Evolutionary conservation across 2,329 filamentous ascomycete species (phyloP).

Genomic region (Phoma sp.): DNA sequence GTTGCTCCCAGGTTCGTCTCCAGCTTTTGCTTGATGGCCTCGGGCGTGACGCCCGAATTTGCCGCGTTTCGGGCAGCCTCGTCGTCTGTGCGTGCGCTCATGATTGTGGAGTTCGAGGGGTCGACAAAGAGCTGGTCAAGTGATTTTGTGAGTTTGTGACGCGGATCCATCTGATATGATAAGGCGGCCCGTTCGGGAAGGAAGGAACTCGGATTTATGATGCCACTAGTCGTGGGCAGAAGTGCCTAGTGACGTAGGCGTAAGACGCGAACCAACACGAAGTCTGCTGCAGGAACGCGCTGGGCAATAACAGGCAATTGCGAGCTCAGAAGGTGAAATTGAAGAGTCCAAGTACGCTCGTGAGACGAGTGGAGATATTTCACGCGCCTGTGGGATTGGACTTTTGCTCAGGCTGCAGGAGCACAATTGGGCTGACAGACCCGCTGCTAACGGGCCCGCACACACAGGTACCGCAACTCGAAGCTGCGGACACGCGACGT

Average conservation of each 20-base stretch:
- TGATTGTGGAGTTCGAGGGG: conserved; percentile 25
- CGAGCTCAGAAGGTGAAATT: background rate
- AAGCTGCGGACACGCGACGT: background rate
- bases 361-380: background rate
- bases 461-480: background rate
- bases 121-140: conserved; percentile 30
- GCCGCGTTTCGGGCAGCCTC: conserved; percentile 60
- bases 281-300: conserved; percentile 12
- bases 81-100: conserved; percentile 53
- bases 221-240: conserved; percentile 1
- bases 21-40: conserved; percentile 71
- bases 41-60: conserved; percentile 71
- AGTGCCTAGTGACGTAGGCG: conserved; percentile 12
- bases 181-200: conserved; percentile 27
- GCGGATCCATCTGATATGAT: conserved; percentile 48
- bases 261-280: conserved; percentile 21
- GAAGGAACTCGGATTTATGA: conserved; percentile 16
- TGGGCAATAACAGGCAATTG: background rate
- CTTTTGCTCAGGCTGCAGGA: background rate
- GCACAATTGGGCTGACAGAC: background rate
- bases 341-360: background rate
- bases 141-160: conserved; percentile 43
- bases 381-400: background rate
- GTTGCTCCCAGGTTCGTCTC: conserved; percentile 72
- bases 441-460: background rate